These are phyloP conservation scores for Pezicula radicicola DNA, from an alignment of 2,329 filamentous ascomycete genomes.

Conservation along the genomic window DNA sequence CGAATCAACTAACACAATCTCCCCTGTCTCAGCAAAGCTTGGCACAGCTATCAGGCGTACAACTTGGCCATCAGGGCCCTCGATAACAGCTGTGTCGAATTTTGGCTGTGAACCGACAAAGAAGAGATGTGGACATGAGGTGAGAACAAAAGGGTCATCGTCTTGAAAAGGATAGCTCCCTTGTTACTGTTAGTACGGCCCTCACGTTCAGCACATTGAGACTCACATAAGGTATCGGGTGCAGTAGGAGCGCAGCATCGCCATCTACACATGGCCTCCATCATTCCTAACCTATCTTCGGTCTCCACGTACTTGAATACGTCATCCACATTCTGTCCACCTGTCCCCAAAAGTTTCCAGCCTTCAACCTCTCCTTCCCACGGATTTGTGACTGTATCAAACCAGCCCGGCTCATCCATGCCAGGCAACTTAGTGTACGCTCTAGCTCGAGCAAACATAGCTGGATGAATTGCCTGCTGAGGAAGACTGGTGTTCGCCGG, in stretches of 20 bases:
- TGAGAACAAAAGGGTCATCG: conserved; percentile 85
- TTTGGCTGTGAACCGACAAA: conserved; percentile 82
- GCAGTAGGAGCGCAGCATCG: conserved; percentile 88
- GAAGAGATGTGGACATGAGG: conserved; percentile 83
- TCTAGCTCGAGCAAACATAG: conserved; percentile 80
- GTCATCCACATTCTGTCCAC: conserved; percentile 91
- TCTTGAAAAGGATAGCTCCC: conserved; percentile 97
- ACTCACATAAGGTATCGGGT: conserved; percentile 89
- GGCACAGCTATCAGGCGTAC: conserved; percentile 83
- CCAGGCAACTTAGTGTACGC: conserved; percentile 54
- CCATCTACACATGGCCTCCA: conserved; percentile 95
- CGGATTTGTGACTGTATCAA: conserved; percentile 89
- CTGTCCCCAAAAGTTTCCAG: conserved; percentile 81
- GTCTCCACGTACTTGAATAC: conserved; percentile 86
- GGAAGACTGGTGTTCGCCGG: conserved; percentile 88
- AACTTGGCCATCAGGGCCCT: conserved; percentile 63
- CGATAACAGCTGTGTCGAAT: conserved; percentile 70
- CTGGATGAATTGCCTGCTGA: conserved; percentile 88
- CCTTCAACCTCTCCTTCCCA: conserved; percentile 90
- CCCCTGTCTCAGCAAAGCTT: conserved; percentile 72
- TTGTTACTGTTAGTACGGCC: conserved; percentile 30
- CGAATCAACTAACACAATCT: conserved; percentile 79
- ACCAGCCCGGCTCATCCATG: conserved; percentile 61
- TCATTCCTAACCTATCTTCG: conserved; percentile 77
- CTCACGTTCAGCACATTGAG: background rate